Percentiles rank a stretch among this genome's conserved stretches.
Conservation (phyloP, 106 monocot genomes). For the Platanthera guangdongensis region DNA sequence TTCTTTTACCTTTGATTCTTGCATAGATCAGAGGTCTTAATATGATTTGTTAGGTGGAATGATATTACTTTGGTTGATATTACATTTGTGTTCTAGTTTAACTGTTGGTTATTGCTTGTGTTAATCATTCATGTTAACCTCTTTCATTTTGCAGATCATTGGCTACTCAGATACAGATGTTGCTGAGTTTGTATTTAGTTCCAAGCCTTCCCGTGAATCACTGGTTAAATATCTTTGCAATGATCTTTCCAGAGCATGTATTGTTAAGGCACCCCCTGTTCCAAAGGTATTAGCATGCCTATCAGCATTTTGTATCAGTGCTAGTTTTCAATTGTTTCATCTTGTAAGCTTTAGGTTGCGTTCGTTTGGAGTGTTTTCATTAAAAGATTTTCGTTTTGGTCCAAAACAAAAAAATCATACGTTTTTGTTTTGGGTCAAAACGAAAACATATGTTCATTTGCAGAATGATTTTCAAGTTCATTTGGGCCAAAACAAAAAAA, state of each 20-base stretch:
- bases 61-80: not conserved
- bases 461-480: too few species aligned
- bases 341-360: not conserved
- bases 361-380: too few species aligned
- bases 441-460: too few species aligned
- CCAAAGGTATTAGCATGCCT: constrained; percentile 51
- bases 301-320: not conserved
- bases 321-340: not conserved
- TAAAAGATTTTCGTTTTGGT: too few species aligned
- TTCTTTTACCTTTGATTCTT: not conserved
- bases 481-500: too few species aligned
- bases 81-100: not conserved
- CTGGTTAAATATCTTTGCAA: constrained; percentile 64
- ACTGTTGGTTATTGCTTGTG: not conserved
- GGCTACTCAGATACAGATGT: constrained; percentile 95
- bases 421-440: too few species aligned
- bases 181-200: constrained; percentile 74
- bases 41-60: not conserved
- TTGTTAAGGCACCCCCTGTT: constrained; percentile 57
- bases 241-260: constrained; percentile 78
- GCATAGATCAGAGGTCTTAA: not conserved
- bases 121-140: not conserved
- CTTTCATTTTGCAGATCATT: constrained; percentile 62
- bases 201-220: constrained; percentile 56
- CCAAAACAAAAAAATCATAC: too few species aligned